Evolutionary conservation across 805 yeast genomes (phyloP).

Genomic region (Dipodascus albidus): DNA sequence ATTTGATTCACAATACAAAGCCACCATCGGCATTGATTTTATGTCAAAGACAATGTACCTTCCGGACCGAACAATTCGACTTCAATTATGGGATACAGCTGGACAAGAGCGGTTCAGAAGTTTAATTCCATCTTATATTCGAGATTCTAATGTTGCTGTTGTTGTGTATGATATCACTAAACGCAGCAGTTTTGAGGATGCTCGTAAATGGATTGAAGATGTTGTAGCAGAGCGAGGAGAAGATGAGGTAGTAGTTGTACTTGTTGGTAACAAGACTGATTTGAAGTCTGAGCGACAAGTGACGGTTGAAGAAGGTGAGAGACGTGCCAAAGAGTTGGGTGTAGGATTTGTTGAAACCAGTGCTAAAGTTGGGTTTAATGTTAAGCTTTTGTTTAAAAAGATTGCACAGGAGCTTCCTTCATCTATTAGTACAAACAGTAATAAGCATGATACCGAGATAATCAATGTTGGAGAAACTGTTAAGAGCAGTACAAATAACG

Average conservation of each 20-base stretch:
- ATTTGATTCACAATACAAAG: conserved; percentile 87
- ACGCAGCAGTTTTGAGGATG: conserved; percentile 65
- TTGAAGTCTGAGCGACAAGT: conserved; percentile 75
- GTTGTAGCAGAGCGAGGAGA: conserved; percentile 86
- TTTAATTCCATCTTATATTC: conserved; percentile 85
- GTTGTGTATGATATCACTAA: conserved; percentile 88
- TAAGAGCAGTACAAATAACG: conserved; percentile 5
- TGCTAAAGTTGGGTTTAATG: conserved; percentile 91
- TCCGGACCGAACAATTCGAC: conserved; percentile 88
- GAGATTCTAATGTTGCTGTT: conserved; percentile 96
- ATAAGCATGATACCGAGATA: conserved; percentile 13
- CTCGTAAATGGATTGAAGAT: conserved; percentile 89
- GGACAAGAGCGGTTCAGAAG: conserved; percentile 96
- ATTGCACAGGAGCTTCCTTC: conserved; percentile 90
- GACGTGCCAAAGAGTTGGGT: conserved; percentile 57
- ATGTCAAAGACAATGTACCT: conserved; percentile 89
- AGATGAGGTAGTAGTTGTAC: conserved; percentile 66
- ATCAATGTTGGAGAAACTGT: conserved; percentile 7
- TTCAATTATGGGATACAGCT: conserved; percentile 96
- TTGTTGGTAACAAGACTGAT: conserved; percentile 92
- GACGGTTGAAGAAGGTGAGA: conserved; percentile 81
- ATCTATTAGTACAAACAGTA: conserved; percentile 32
- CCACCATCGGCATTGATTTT: conserved; percentile 95
- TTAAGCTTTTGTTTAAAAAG: conserved; percentile 76
- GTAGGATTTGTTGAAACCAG: conserved; percentile 87